Base-by-base conservation (phyloP, 139 green algal species). In the Tetradesmus lagerheimii region DNA sequence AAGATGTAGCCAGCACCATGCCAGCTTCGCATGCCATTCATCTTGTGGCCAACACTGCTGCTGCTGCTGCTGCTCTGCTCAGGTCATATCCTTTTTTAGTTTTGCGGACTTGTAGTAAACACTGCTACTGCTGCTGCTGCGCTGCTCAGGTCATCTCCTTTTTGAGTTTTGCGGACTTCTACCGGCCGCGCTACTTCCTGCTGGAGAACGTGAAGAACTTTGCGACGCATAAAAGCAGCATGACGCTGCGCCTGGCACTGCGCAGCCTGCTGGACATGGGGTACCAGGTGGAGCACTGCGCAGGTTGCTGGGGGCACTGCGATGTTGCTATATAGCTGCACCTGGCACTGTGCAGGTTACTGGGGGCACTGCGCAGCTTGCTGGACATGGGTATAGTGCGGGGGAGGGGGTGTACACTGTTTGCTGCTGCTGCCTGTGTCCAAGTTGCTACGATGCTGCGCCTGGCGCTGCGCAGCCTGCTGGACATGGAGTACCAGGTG, bases 141-240 rank as follows among this genome's bases (percentile, higher is more conserved):
- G n/a, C 12, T 71, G 57, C 57, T 71, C 93, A 96, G 95, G 93
- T 98, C 9, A 98, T 99, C 94, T 91, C 95, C 23, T 99, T 97
- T 92, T 92, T 99, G 37, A 98, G 94, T 8, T 99, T 96, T 89
- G 93, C 92, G 47, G 97, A 99, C 92, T 98, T 98, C 89, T 98
- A 99, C 94, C 94, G 97, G 29, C 97, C 97, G 4, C 93, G 95
- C 78, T 99, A 97, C 93, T 99, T 98, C 93, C 93, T 99, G 81
- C 95, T 99, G 87, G 97, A 99, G 93, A 99, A 99, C 89, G 97
- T 99, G 83, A 94, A 97, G 81, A 99, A 98, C 93, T 99, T 99
- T 93, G 97, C 99, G 38, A 94, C 87, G 62, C 97, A 99, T 94
- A 99, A 99, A 94, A 98, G 97, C n/a, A 38, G 91, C 64, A 95